Evolutionary conservation across 192 early-diverging fungal species (phyloP), one percentile per base, ranked within the genome.

Genomic region (Chytriomyces hyalinus): DNA sequence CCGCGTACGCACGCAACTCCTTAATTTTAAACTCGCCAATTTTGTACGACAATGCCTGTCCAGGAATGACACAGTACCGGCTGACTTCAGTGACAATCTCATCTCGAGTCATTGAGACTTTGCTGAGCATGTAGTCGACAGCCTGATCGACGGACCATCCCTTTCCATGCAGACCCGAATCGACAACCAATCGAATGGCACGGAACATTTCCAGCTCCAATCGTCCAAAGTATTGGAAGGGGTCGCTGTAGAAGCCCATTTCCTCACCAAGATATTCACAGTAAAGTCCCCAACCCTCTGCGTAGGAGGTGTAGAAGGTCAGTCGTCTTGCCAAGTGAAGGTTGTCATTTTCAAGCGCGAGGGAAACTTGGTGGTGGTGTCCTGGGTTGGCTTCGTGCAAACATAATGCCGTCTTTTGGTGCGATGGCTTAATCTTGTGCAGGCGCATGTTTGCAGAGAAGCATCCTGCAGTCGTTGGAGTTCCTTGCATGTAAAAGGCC

Each of bases 41-140:
- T 76, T 85, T 85, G 79, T 85, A 85, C 3, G 80, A 66, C 24
- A 82, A 66, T 7, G 84, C 84, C 53, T 85, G 84, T 4, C 78
- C 84, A 10, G 84, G 84, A 48, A 73, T 70, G 46, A 78, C 70
- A 49, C 57, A 72, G 64, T 85, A 85, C 44, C 84, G 53, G 51
- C 68, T 71, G 17, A 80, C 81, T 69, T 85, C 80, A 45, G 65
- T 78, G 28, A 67, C 62, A 51, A 79, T 47, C 49, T 78, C 75
- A 28, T 72, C 65, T 11, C 76, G 44, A 9, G 78, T 59, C 44
- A 82, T 28, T 13, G 67, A 66, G 8, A 79, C 53, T 45, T 82
- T 74, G 61, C 60, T 61, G 13, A 63, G 28, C 76, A 85, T 82
- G 60, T 74, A 78, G 20, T 82, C 79, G 9, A 73, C 73, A 46